These are phyloP conservation scores for Nakazawaea siamensis DNA, from an alignment of 805 yeast genomes.

Conservation along the genomic window DNA sequence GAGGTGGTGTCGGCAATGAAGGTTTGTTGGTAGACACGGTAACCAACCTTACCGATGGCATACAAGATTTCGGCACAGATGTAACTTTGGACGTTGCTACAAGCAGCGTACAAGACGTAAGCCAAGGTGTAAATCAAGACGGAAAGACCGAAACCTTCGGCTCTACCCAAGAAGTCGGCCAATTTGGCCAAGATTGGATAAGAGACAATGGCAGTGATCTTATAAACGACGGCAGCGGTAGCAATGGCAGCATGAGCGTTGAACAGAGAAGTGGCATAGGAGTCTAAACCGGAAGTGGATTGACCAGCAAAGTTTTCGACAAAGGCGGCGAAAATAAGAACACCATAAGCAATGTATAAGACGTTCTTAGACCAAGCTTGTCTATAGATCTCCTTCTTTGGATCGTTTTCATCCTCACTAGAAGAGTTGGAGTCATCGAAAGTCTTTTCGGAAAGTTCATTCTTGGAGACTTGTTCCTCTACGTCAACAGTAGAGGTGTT, in stretches of 20 bases:
- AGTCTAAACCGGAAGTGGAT: slow-evolving; percentile 17
- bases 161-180: slow-evolving; percentile 31
- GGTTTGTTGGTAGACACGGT: slow-evolving; percentile 26
- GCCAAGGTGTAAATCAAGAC: slow-evolving; percentile 26
- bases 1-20: slow-evolving; percentile 30
- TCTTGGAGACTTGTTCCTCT: no score
- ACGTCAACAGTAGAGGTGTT: no score
- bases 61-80: slow-evolving; percentile 28
- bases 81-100: slow-evolving; percentile 26
- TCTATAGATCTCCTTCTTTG: slow-evolving; percentile 2
- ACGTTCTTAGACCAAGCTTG: slow-evolving; percentile 16
- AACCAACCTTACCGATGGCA: slow-evolving; percentile 29
- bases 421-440: not conserved
- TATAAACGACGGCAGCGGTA: slow-evolving; percentile 28
- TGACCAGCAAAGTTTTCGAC: slow-evolving; percentile 14
- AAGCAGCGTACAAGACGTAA: slow-evolving; percentile 26
- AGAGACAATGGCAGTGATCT: slow-evolving; percentile 29
- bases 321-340: slow-evolving; percentile 22
- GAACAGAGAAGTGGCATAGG: slow-evolving; percentile 31
- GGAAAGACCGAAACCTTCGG: slow-evolving; percentile 26
- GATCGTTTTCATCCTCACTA: not conserved
- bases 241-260: slow-evolving; percentile 30
- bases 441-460: not conserved
- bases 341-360: slow-evolving; percentile 16
- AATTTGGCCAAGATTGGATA: slow-evolving; percentile 32